Base-by-base conservation (phyloP, 768 basidiomycete species). In the Suillus occidentalis region DNA sequence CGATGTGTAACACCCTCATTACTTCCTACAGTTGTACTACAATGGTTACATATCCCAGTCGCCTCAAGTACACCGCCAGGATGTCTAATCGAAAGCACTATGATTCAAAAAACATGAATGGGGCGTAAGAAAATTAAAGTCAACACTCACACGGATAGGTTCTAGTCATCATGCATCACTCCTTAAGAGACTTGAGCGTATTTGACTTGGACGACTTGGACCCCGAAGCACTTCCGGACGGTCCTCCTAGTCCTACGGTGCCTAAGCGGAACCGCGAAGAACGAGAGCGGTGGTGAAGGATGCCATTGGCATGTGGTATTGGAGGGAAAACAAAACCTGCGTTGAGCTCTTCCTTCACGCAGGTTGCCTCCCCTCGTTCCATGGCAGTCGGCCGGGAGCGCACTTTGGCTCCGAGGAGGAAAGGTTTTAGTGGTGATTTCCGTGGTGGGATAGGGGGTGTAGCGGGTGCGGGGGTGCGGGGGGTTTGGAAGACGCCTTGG, bases 291-390 rank as follows among this genome's bases (percentile, higher is more conserved):
- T 62, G 66, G 36, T 67, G 66, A 20, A 61, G 53, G 34, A 39
- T 56, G 20, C 58, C 9, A 37, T 28, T 22, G 16, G 31, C 42
- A 66, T 49, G 20, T 14, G 63, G 43, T n/a, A 28, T 36, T 28
- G 80, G 79, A 50, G 82, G 83, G 64, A 82, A 84, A 16, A 80
- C 77, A 66, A 76, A 83, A 67, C 81, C 72, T 45, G 79, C 78
- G 55, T 78, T 73, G 50, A 80, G 66, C 43, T 82, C 78, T 64
- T 77, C 78, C 65, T 72, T 67, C 58, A 79, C 63, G 31, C 78
- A 75, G 47, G 77, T 64, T 68, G 74, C 76, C 68, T 81, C 79
- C 69, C 79, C 81, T 60, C 76, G 75, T 20, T 77, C 72, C 53
- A 81, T 71, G 56, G 79, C 78, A 42, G 62, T 66, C 8, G 80